These are phyloP conservation scores for Eustoma russellianum DNA, from an alignment of 257 asterid species.

Conservation along the genomic window DNA sequence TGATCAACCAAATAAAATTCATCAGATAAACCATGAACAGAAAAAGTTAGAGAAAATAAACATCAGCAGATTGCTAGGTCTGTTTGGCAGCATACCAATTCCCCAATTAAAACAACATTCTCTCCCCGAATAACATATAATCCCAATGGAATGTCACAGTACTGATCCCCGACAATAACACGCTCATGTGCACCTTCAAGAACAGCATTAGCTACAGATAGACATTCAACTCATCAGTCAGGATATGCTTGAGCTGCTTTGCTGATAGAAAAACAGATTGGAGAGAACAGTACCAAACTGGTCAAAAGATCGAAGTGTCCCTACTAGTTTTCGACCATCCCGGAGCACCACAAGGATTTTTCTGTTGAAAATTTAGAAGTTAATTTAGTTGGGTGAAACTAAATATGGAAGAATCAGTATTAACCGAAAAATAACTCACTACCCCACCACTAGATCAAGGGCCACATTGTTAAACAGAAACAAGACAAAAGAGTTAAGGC, in stretches of 20 bases:
- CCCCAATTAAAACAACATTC: constrained; percentile 95
- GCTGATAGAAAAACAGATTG: constrained; percentile 6
- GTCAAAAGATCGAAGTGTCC: constrained; percentile 43
- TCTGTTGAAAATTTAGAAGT: constrained; percentile 17
- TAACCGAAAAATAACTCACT: too few species aligned
- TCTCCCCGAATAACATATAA: constrained; percentile 92
- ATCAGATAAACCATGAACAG: constrained; percentile 1
- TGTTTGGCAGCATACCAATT: constrained; percentile 52
- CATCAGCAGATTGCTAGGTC: background rate
- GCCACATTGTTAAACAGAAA: too few species aligned
- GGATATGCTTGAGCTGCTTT: background rate
- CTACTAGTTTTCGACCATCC: constrained; percentile 41
- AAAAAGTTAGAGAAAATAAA: background rate
- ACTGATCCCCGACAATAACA: constrained; percentile 80
- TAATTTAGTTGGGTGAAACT: background rate
- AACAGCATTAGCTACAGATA: constrained; percentile 80
- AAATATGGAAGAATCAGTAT: too few species aligned
- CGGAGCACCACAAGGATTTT: constrained; percentile 39
- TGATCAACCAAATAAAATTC: constrained; percentile 21
- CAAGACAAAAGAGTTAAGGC: too few species aligned
- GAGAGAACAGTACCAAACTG: constrained; percentile 30
- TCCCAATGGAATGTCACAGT: constrained; percentile 88
- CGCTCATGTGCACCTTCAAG: constrained; percentile 97
- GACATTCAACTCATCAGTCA: background rate
- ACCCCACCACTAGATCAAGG: too few species aligned